Percentiles rank a stretch among this genome's conserved stretches.
These are phyloP conservation scores for Candida sonorensis DNA, from an alignment of 805 yeast genomes.

Conservation along the genomic window DNA sequence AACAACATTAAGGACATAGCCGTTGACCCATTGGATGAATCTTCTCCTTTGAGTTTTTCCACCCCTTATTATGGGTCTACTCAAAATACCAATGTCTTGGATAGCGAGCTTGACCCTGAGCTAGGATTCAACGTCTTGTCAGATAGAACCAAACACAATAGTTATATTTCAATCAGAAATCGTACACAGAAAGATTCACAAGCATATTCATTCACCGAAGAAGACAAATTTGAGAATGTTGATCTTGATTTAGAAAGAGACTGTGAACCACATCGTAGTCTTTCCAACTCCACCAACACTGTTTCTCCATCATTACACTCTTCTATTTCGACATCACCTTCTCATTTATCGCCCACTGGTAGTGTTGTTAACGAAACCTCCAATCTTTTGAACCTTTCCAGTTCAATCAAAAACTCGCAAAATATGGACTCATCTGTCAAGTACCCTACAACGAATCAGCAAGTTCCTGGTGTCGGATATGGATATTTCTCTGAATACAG, in stretches of 20 bases:
- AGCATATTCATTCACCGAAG: conserved; percentile 34
- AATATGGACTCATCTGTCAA: too few species aligned
- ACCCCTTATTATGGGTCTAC: conserved; percentile 8
- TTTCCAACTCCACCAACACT: background rate
- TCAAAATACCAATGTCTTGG: background rate
- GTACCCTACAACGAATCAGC: background rate
- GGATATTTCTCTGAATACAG: conserved; percentile 7
- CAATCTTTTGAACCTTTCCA: background rate
- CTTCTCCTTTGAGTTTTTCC: conserved; percentile 7
- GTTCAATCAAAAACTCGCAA: background rate
- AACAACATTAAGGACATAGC: background rate
- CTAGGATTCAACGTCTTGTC: conserved; percentile 3
- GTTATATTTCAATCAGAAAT: conserved; percentile 20
- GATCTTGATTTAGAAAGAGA: conserved; percentile 39
- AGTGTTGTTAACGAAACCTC: too few species aligned
- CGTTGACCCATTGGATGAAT: conserved; percentile 2
- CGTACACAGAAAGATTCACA: conserved; percentile 12
- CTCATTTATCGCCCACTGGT: too few species aligned
- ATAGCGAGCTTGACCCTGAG: conserved; percentile 9
- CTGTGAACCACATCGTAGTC: conserved; percentile 3
- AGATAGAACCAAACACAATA: conserved; percentile 15
- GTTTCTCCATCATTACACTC: too few species aligned
- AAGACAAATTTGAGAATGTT: conserved; percentile 44
- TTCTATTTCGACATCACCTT: too few species aligned
- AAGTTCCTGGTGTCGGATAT: conserved; percentile 6